These are phyloP conservation scores for Eutrema salsugineum DNA, from an alignment of 441 rosid species.

Conservation along the genomic window DNA sequence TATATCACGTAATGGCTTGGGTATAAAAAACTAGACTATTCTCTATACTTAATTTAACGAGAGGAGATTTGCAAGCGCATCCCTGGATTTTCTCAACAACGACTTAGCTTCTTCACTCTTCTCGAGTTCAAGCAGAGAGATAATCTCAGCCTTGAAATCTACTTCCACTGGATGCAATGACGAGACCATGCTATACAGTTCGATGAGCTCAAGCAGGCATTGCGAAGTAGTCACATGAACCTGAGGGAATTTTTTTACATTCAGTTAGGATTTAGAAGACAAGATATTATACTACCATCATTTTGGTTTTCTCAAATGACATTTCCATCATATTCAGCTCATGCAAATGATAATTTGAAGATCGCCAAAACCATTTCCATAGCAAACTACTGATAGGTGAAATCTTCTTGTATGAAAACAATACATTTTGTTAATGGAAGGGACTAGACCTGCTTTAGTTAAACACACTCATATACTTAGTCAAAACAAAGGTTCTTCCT, in stretches of 20 bases:
- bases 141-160: conserved; percentile 51
- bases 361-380: not conserved
- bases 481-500: not conserved
- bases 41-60: not conserved
- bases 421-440: not conserved
- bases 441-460: too few relatives aligned
- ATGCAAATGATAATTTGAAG: not conserved
- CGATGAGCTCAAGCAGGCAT: conserved; percentile 60
- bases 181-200: conserved; percentile 39
- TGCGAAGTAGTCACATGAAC: conserved; percentile 81
- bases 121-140: conserved; percentile 61
- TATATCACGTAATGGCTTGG: not conserved
- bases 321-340: not conserved
- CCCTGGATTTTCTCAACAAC: conserved; percentile 55
- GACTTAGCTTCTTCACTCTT: conserved; percentile 80
- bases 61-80: conserved; percentile 40
- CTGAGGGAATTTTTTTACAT: conserved; percentile 32
- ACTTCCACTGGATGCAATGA: conserved; percentile 28
- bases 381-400: not conserved
- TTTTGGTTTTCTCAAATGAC: not conserved
- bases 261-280: not conserved
- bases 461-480: not conserved
- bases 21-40: not conserved
- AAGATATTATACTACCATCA: not conserved
- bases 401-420: not conserved